These are phyloP conservation scores for Salix brachista DNA, from an alignment of 345 rosid genomes.

Conservation along the genomic window DNA sequence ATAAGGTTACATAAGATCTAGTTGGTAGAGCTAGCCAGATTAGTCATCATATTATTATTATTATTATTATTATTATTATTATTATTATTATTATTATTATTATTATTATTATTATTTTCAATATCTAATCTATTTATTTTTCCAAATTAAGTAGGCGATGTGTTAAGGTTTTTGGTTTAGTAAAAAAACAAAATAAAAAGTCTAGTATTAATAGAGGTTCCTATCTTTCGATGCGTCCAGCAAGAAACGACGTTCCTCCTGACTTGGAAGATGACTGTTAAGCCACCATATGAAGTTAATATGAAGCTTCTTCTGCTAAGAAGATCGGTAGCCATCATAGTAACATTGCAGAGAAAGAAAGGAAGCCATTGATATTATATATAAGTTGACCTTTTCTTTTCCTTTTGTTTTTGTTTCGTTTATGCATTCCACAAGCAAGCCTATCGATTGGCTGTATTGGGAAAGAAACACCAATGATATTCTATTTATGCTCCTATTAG, in stretches of 20 bases:
- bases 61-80: neutral
- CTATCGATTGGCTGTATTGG: constrained; percentile 26
- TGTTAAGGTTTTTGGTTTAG: constrained; percentile 22
- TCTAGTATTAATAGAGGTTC: neutral
- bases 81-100: neutral
- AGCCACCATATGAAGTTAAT: constrained; percentile 28
- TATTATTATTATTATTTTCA: constrained; percentile 7
- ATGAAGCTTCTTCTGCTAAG: neutral
- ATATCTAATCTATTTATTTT: neutral
- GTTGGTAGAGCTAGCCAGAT: constrained; percentile 41
- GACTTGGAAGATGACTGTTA: constrained; percentile 34
- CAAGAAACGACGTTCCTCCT: constrained; percentile 38
- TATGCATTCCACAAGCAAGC: constrained; percentile 11
- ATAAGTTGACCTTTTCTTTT: constrained; percentile 22
- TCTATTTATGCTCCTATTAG: constrained; percentile 14
- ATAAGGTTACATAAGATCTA: constrained; percentile 35
- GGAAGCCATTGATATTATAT: constrained; percentile 11
- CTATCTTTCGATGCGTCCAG: neutral
- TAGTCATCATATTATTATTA: constrained; percentile 2
- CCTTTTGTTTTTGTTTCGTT: constrained; percentile 10
- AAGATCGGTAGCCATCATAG: constrained; percentile 26
- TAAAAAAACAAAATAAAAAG: constrained; percentile 10
- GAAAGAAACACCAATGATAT: constrained; percentile 23
- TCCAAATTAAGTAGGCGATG: constrained; percentile 13
- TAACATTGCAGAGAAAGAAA: constrained; percentile 3